Conservation (phyloP, 176 grass and related monocot species). For the Dactylis glomerata region DNA sequence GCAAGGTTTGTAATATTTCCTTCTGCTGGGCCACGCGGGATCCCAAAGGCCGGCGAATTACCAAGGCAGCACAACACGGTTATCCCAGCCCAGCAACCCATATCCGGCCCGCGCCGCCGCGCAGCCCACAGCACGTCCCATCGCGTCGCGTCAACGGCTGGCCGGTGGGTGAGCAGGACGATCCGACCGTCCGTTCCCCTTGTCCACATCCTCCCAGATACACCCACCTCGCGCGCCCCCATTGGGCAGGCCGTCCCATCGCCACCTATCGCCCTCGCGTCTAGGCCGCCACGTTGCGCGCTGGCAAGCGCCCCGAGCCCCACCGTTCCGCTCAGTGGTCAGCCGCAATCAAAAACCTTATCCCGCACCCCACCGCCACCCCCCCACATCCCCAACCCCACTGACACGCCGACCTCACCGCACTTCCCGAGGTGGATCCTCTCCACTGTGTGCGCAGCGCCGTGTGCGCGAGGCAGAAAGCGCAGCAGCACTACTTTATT, state of each 20-base stretch:
- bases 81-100: no score
- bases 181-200: constrained; percentile 31
- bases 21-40: no score
- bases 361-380: neutral
- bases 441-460: neutral
- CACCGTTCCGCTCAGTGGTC: constrained; percentile 20
- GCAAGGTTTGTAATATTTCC: no score
- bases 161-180: neutral
- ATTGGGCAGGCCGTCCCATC: constrained; percentile 54
- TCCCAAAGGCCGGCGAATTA: no score
- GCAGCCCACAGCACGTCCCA: neutral
- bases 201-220: constrained; percentile 21
- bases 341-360: neutral
- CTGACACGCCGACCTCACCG: neutral
- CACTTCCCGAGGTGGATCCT: no score
- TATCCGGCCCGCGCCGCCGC: neutral
- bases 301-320: neutral
- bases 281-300: constrained; percentile 58
- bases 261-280: constrained; percentile 1
- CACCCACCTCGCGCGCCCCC: constrained; percentile 21
- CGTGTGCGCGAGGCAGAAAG: constrained; percentile 27
- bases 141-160: neutral
- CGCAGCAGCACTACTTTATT: constrained; percentile 2
- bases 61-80: no score
- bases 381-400: accelerated